A percentile compares a stretch with the other conserved stretches of the same genome.
Conservation (phyloP, 768 basidiomycete genomes). For the Melanogaster broomeanus region DNA sequence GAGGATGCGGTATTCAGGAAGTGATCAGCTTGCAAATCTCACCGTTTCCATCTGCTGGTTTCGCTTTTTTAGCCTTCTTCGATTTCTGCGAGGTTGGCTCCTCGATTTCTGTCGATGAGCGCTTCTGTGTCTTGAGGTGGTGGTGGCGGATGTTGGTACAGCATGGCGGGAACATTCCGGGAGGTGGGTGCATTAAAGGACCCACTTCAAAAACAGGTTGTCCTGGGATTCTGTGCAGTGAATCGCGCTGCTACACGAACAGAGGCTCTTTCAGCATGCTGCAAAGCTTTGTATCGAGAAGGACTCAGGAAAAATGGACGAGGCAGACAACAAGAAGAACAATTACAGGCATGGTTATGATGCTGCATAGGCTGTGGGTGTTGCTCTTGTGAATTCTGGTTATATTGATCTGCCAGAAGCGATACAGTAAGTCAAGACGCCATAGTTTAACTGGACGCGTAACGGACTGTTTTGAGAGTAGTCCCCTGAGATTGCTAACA, state of each 20-base stretch:
- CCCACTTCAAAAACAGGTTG: slow-evolving; percentile 36
- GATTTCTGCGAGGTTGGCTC: slow-evolving; percentile 44
- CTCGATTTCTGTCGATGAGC: slow-evolving; percentile 40
- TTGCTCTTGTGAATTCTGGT: slow-evolving; percentile 35
- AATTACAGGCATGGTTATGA: slow-evolving; percentile 35
- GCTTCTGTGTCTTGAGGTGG: slow-evolving; percentile 36
- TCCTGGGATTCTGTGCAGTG: slow-evolving; percentile 31
- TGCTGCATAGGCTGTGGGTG: slow-evolving; percentile 29
- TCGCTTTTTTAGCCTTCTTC: slow-evolving; percentile 48
- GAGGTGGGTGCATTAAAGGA: slow-evolving; percentile 32
- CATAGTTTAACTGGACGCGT: slow-evolving; percentile 11
- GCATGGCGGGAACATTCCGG: slow-evolving; percentile 28
- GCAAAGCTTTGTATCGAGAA: slow-evolving; percentile 44
- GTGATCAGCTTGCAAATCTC: slow-evolving; percentile 8
- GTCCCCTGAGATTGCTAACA: slow-evolving; percentile 44
- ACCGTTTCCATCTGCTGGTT: slow-evolving; percentile 37
- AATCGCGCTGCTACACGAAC: slow-evolving; percentile 59
- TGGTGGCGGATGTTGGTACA: slow-evolving; percentile 31
- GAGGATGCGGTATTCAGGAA: slow-evolving; percentile 9
- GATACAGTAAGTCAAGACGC: slow-evolving; percentile 16
- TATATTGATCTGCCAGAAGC: slow-evolving; percentile 30
- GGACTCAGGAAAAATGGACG: slow-evolving; percentile 19
- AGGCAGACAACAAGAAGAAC: slow-evolving; percentile 22
- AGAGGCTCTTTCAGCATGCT: slow-evolving; percentile 55
- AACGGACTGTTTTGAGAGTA: slow-evolving; percentile 45